Evolutionary conservation across 2,329 filamentous ascomycete genomes (phyloP).

Genomic region (Sporothrix pallida): DNA sequence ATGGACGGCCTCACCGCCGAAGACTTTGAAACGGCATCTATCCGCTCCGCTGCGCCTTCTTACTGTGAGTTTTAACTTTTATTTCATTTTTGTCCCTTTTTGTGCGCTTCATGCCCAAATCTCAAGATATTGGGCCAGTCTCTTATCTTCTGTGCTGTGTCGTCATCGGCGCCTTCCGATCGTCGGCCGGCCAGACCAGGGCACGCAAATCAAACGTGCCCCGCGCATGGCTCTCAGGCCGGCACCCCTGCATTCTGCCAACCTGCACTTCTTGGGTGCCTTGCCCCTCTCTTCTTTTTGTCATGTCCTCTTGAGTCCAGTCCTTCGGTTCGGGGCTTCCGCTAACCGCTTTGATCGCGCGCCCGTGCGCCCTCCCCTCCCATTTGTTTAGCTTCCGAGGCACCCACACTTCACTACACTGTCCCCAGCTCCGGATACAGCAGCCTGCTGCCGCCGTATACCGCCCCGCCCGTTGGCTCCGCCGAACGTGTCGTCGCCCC

Average conservation of each 20-base stretch:
- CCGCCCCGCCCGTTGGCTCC: slow-evolving; percentile 45
- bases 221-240: slow-evolving; percentile 20
- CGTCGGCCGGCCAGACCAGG: slow-evolving; percentile 18
- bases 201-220: slow-evolving; percentile 17
- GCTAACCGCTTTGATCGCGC: slow-evolving; percentile 3
- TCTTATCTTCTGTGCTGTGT: slow-evolving; percentile 12
- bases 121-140: background rate
- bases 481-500: slow-evolving; percentile 32
- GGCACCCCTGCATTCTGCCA: slow-evolving; percentile 20
- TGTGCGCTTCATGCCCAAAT: no score
- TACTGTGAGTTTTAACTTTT: slow-evolving; percentile 57
- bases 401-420: slow-evolving; percentile 67
- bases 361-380: background rate
- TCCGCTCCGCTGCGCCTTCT: slow-evolving; percentile 70
- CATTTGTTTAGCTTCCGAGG: slow-evolving; percentile 60
- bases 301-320: slow-evolving; percentile 1
- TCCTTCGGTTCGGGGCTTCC: background rate
- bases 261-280: background rate
- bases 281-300: background rate
- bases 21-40: slow-evolving; percentile 71
- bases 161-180: slow-evolving; percentile 26
- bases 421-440: slow-evolving; percentile 47
- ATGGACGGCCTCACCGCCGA: slow-evolving; percentile 48
- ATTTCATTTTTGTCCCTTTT: background rate
- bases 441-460: slow-evolving; percentile 58